These are phyloP conservation scores for Xylaria polymorpha DNA, from an alignment of 2,329 filamentous ascomycete genomes.

Conservation along the genomic window DNA sequence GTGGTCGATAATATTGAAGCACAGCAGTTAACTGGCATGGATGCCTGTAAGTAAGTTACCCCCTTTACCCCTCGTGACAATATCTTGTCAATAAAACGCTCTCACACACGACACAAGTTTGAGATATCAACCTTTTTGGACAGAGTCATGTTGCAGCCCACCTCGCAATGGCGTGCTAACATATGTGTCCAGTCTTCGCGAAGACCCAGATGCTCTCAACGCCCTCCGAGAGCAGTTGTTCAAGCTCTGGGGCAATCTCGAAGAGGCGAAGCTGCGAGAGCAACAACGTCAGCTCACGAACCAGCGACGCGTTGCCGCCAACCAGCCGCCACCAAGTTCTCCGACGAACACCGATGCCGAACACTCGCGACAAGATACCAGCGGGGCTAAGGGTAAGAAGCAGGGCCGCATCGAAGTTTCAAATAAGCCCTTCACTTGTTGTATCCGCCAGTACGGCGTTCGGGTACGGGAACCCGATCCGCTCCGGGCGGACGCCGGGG, in stretches of 20 bases:
- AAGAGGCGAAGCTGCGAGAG: conserved; percentile 70
- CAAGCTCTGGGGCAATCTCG: conserved; percentile 85
- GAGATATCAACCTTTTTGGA: neutral
- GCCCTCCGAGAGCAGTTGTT: conserved; percentile 77
- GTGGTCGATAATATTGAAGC: conserved; percentile 71
- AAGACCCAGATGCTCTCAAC: conserved; percentile 60
- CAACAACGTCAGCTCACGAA: conserved; percentile 45
- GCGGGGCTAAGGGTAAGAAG: conserved; percentile 7
- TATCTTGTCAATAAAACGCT: neutral
- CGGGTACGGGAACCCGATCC: conserved; percentile 56
- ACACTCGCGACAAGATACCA: conserved; percentile 6
- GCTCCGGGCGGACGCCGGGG: conserved; percentile 58
- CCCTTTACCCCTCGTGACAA: neutral
- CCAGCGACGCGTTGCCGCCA: conserved; percentile 42
- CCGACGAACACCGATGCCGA: conserved; percentile 42
- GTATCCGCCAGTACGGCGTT: conserved; percentile 77
- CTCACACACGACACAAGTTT: neutral
- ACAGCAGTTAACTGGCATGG: conserved; percentile 60
- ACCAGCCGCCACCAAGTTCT: conserved; percentile 55
- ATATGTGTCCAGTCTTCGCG: conserved; percentile 62
- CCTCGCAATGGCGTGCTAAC: conserved; percentile 22
- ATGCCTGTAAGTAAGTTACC: conserved; percentile 58
- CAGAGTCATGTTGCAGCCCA: neutral
- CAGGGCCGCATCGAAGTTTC: conserved; percentile 47
- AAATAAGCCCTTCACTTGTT: conserved; percentile 75